Base-by-base conservation (phyloP, 345 rosid species). In the Brassica nigra region DNA sequence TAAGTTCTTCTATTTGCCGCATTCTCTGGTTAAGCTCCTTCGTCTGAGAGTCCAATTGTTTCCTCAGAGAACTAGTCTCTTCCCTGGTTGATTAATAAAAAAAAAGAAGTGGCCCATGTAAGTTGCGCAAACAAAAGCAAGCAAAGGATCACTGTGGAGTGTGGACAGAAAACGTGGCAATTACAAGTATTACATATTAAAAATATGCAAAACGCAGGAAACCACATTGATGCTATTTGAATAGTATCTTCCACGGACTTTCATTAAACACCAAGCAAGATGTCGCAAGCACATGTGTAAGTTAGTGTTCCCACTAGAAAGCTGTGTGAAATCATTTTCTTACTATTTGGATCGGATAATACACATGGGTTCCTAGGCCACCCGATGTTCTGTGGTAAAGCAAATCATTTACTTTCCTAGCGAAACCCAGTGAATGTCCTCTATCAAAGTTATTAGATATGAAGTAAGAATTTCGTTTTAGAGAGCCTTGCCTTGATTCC, bases 1-100 rank as follows among this genome's bases (percentile, higher is more conserved):
- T 93, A 77, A 92, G 91, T 84, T 92, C 94, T 80, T 92, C 97
- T 75, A 93, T 89, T 72, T 85, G 89, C 52, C 2, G 88, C 88
- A 89, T 89, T 86, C 89, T 88, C 71, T 82, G 83, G 78, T 70
- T 88, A 76, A 92, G 87, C 77, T 93, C 98, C 90, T 90, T 90
- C 44, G 89, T 88, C 84, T 90, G 99, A 71, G 84, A 78, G 80
- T 92, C 93, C 47, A 88, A 23, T 44, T 82, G 91, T 84, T 89
- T 90, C 79, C 91, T 89, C 70, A 92, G 91, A 78, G 83, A 80
- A 76, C 70, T 85, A 37, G 76, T 87, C 83, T 92, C 98, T 88
- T 95, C 92, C 95, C 98, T 96, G 87, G 75, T 88, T 76, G 80
- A 76, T 62, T 18, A 16, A 16, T n/a, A 2, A 14, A 80, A 74